Evolutionary conservation across 192 early-diverging fungal genomes (phyloP), one percentile per base, ranked within the genome.

Genomic region (Gryganskiella cystojenkinii): DNA sequence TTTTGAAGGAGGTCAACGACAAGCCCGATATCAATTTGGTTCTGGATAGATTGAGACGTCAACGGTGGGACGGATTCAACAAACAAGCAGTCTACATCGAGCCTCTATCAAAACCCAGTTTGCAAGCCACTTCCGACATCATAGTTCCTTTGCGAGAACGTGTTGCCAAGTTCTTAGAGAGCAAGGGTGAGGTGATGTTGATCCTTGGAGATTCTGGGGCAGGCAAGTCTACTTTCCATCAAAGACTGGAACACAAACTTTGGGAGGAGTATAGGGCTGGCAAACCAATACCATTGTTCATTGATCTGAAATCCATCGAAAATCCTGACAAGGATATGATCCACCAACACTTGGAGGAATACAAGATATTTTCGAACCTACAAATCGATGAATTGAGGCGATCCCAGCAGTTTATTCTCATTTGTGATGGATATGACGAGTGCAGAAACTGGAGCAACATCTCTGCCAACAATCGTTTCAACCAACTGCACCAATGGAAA

Each of bases 351-450:
- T 14, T 50, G 4, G 11, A 6, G 7, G 4, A 24, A 13, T 56
- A 4, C 34, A 54, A 22, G 15, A 20, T 17, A 14, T n/a, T 56
- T 13, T 33, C 33, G 0, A 31, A 56, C 4, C 17, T 34, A 3
- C 14, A 56, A 1, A 56, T 56, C 17, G 14, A 56, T 2, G 54
- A 56, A 7, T 34, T 56, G 54, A 56, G 33, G 15, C 6, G 11
- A 28, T n/a, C n/a, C 54, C 28, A 34, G 15, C 37, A 5, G 7
- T 56, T 56, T n/a, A 56, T 56, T 37, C 33, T 56, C 15, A 56
- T 56, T 9, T 56, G 54, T 31, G 54, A 56, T n/a, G 54, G 54
- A 6, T 56, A 56, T 31, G 54, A 56, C 28, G 54, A 56, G 19
- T 34, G 54, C 54, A 28, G 34, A 8, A n/a, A 13, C 4, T 14